These are phyloP conservation scores for Novymonas esmeraldas DNA, from an alignment of 208 protist species.

Conservation along the genomic window DNA sequence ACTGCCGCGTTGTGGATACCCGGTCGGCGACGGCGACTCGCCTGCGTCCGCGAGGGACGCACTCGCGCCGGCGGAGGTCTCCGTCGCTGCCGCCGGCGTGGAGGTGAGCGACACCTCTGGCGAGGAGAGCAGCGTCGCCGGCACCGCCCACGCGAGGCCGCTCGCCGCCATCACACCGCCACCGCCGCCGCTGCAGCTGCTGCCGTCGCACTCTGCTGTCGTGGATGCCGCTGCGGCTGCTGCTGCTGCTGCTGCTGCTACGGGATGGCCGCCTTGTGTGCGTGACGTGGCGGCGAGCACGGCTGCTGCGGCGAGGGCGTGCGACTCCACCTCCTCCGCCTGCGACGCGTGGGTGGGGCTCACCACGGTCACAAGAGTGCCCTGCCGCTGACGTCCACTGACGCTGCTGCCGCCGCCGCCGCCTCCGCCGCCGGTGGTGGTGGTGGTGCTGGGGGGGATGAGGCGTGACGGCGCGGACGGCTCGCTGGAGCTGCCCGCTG, in stretches of 20 bases:
- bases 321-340: not conserved
- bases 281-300: not conserved
- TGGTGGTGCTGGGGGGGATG: not conserved
- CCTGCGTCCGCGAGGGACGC: not conserved
- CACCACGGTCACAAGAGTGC: constrained; percentile 13
- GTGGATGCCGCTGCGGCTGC: not conserved
- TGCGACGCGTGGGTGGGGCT: constrained; percentile 22
- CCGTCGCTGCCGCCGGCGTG: constrained; percentile 6
- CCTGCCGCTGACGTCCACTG: constrained; percentile 17
- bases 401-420: not conserved
- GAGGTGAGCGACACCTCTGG: not conserved
- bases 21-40: not conserved
- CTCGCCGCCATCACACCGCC: not conserved
- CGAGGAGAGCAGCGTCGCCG: not conserved
- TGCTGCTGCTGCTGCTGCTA: not conserved
- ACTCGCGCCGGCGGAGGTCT: not conserved
- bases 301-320: not conserved
- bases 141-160: not conserved
- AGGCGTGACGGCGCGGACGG: not conserved
- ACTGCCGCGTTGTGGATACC: not conserved
- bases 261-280: not conserved
- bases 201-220: not conserved
- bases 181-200: not conserved
- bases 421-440: not conserved
- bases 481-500: not conserved